Evolutionary conservation across 352 stramenopile species (phyloP), one percentile per base, ranked within the genome.

Genomic region (Phytopythium boreale): DNA sequence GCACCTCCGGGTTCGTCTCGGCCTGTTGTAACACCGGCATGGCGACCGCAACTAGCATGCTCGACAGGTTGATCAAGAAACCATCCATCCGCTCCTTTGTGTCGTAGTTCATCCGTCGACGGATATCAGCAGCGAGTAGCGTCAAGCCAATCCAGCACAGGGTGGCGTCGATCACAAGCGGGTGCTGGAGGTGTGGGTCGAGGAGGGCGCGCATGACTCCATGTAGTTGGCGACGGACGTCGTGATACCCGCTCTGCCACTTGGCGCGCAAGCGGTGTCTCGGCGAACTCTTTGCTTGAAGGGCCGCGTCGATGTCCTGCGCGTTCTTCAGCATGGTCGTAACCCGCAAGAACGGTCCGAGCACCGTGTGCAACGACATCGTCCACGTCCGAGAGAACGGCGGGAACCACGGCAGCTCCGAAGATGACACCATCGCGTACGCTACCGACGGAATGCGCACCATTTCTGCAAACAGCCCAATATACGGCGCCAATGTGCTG

Each of bases 271-370:
- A 59, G 10, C 70, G 65, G 17, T 72, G 76, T 53, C 10, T 61
- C 56, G 52, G 70, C 65, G 7, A 69, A 63, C 46, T 72, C 57
- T 29, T 65, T 50, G 58, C 61, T 29, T 68, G 62, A 20, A 79
- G 65, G 34, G 67, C 77, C 10, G 78, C 52, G 46, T 82, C 75
- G n/a, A 87, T 74, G 36, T 81, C 73, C 12, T 76, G 72, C 8
- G 71, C 71, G 24, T 89, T 80, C 34, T 91, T 75, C 1, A 80
- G 75, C 68, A 93, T 84, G n/a, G 75, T 89, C 19, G 80, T 87
- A 50, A 74, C 80, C 17, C 84, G 76, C 34, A 93, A 68, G 65
- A 93, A 80, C 52, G 82, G 79, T 0, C 84, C 84, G 15, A 93
- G 44, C 36, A 89, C 68, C 46, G 85, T 86, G 62, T 77, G 81